Evolutionary conservation across 179 eudicot genomes (phyloP), one percentile per base, ranked within the genome.

Genomic region (Silene vulgaris): DNA sequence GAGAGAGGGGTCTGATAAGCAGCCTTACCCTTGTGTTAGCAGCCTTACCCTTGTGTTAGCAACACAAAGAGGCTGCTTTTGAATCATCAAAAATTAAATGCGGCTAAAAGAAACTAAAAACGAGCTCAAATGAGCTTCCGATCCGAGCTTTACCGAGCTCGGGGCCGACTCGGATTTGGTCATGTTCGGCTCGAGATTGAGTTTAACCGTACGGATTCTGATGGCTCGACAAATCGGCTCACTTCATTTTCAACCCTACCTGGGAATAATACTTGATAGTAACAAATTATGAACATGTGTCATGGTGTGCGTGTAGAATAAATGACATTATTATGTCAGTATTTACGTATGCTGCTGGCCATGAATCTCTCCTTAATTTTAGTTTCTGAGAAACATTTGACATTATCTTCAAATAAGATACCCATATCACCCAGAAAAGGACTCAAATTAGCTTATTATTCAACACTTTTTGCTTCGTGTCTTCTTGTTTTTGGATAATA

Each of bases 381-480:
- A n/a, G n/a, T n/a, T 76, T 66, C 52, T 62, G 13, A 20, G 21
- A 54, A 19, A 43, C 29, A 9, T 75, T 26, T 52, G 43, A 54
- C 54, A 48, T 74, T 43, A 17, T 45, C 66, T 62, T 20, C 29
- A 62, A 8, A 6, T 77, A 45, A 12, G 16, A 75, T 75, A 72
- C 80, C 77, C 56, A 80, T 61, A 80, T 80, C 75, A 13, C 50
- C 14, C 29, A 19, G 14, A 48, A 62, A 72, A 72, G 16, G 69
- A 62, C 71, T 76, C 77, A 57, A 48, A 40, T 72, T 76, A 16
- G 50, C 67, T 14, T 8, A 48, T 69, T 5, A 40, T 37, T 6
- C 5, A 37, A 4, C 19, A 74, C 14, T 8, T 35, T 35, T 35
- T 35, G 40, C 50, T 67, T 74, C 77, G 50, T 40, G 59, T n/a